Evolutionary conservation across 83 land plant genomes (phyloP).

Genomic region (Thuja plicata): DNA sequence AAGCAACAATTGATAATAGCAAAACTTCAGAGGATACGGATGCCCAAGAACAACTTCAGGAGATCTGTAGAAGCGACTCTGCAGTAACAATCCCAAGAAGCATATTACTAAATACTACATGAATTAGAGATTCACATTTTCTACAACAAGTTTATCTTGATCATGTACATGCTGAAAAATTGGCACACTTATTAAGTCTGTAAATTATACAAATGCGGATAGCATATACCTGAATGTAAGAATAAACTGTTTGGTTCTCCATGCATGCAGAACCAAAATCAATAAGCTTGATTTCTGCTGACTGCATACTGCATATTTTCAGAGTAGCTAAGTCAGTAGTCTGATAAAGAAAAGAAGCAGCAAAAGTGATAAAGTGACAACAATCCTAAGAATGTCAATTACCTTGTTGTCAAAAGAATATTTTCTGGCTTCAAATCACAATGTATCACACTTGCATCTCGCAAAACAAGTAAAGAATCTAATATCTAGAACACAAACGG

Average conservation of each 20-base stretch:
- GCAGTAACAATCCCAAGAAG: slow-evolving; percentile 26
- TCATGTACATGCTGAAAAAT: not conserved
- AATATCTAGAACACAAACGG: slow-evolving; percentile 51
- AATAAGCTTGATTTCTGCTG: slow-evolving; percentile 82
- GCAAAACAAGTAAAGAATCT: slow-evolving; percentile 71
- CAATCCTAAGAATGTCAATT: slow-evolving; percentile 11
- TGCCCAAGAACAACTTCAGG: slow-evolving; percentile 99
- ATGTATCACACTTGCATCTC: slow-evolving; percentile 91
- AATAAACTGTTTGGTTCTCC: slow-evolving; percentile 88
- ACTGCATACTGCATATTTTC: slow-evolving; percentile 51
- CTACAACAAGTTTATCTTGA: not conserved
- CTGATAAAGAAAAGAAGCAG: slow-evolving; percentile 7
- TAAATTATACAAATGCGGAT: not conserved
- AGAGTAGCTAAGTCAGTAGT: not conserved
- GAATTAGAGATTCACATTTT: not conserved
- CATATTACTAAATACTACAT: not conserved
- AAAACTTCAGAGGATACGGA: slow-evolving; percentile 70
- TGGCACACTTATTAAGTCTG: not conserved
- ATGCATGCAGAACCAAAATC: slow-evolving; percentile 98
- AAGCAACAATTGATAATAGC: not conserved
- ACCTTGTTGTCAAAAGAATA: slow-evolving; percentile 85
- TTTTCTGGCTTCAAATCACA: slow-evolving; percentile 98
- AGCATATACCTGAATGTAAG: slow-evolving; percentile 86
- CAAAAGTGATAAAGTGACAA: not conserved
- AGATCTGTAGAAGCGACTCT: slow-evolving; percentile 97